Percentiles rank a stretch among this genome's conserved stretches.
Evolutionary conservation across 1,139 yeast genomes (phyloP).

Genomic region (Geotrichum macrosporum): DNA sequence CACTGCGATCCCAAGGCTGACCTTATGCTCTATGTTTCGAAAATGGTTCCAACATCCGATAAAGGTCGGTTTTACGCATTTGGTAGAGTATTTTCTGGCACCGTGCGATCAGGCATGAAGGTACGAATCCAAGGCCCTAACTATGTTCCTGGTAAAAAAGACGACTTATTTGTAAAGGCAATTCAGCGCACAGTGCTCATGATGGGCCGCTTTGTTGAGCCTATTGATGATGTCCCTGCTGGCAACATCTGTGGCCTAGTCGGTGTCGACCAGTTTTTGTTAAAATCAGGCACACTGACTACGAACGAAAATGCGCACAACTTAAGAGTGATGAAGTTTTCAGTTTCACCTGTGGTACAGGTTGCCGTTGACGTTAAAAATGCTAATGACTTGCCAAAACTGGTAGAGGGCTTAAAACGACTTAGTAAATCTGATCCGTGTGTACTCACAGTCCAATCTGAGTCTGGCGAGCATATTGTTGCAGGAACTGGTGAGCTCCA

Average conservation of each 20-base stretch:
- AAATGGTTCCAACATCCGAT: slow-evolving; percentile 99
- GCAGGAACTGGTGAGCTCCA: slow-evolving; percentile 99
- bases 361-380: slow-evolving; percentile 99
- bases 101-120: slow-evolving; percentile 98
- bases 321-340: slow-evolving; percentile 99
- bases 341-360: slow-evolving; percentile 99
- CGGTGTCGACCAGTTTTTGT: slow-evolving; percentile 99
- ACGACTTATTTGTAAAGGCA: slow-evolving; percentile 93
- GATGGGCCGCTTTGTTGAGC: slow-evolving; percentile 99
- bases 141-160: slow-evolving; percentile 98
- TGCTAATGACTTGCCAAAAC: slow-evolving; percentile 98
- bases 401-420: slow-evolving; percentile 99
- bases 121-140: slow-evolving; percentile 99
- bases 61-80: slow-evolving; percentile 99
- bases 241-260: slow-evolving; percentile 99
- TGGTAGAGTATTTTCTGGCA: slow-evolving; percentile 99
- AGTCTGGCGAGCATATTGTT: slow-evolving; percentile 99
- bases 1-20: slow-evolving; percentile 99
- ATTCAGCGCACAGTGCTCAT: slow-evolving; percentile 98
- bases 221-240: slow-evolving; percentile 99
- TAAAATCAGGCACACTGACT: slow-evolving; percentile 99
- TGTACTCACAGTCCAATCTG: slow-evolving; percentile 81
- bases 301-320: slow-evolving; percentile 96
- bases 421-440: slow-evolving; percentile 99
- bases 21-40: slow-evolving; percentile 98